Evolutionary conservation across 805 yeast genomes (phyloP), one percentile per base, ranked within the genome.

Genomic region (Sugiyamaella marilandica): DNA sequence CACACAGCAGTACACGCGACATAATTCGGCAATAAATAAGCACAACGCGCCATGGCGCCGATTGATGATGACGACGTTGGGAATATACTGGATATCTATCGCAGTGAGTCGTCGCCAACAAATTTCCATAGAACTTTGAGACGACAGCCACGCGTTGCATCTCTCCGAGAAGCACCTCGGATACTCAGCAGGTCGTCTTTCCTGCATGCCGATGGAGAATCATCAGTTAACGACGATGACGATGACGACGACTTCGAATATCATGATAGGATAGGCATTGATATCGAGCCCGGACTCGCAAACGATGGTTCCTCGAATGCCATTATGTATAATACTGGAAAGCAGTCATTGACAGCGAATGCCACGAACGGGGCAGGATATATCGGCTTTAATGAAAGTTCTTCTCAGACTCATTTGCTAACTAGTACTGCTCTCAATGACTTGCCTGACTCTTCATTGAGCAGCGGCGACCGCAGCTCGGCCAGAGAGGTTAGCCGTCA

Each of bases 1-100:
- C 29, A 24, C 7, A 35, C 16, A 10, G 41, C 41, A 3, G 2
- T 35, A 8, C 14, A 35, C 41, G n/a, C n/a, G 7, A 24, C 7
- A 24, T 24, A 24, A 3, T 24, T 7, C 29, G 29, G 7, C 7
- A 3, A 24, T 24, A 24, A 24, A 24, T 24, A 24, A 24, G 7
- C 7, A 24, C 29, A 24, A n/a, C 29, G 29, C 29, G n/a, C 37
- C n/a, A 34, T 34, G 37, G 37, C 37, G 16, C n/a, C 16, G 9
- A n/a, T 10, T n/a, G 37, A 34, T 11, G 43, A 39, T 5, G 43
- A 39, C 21, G 43, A 39, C 43, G 43, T 39, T n/a, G 43, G 43
- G 16, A 39, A 39, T 21, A 39, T 39, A 16, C 21, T 39, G 24
- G 43, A 39, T 19, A 39, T 39, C 16, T 39, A 39, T 39, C 37